A percentile compares a stretch with the other conserved stretches of the same genome.
Evolutionary conservation across 768 basidiomycete species (phyloP).

Genomic region (Arthromyces matolae): DNA sequence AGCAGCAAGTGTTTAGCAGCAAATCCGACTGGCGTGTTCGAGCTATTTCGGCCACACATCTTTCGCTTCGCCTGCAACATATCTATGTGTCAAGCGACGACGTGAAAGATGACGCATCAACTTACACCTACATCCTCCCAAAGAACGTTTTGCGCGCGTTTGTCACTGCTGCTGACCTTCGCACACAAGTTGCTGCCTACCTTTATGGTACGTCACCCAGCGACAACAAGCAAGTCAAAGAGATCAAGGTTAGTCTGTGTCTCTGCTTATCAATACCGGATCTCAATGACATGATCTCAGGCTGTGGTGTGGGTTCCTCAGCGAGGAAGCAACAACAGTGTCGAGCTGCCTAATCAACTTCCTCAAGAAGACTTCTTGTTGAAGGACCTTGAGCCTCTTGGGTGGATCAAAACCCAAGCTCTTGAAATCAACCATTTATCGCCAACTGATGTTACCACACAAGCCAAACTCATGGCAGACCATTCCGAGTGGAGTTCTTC

Average conservation of each 20-base stretch:
- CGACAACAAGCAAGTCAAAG: slow-evolving; percentile 97
- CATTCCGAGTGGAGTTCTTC: slow-evolving; percentile 94
- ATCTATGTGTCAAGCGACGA: slow-evolving; percentile 99
- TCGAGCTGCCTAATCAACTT: slow-evolving; percentile 86
- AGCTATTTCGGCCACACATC: slow-evolving; percentile 95
- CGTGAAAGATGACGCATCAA: slow-evolving; percentile 95
- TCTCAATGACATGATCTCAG: slow-evolving; percentile 25
- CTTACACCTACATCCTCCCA: slow-evolving; percentile 92
- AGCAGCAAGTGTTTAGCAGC: slow-evolving; percentile 97
- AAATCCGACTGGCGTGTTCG: slow-evolving; percentile 99
- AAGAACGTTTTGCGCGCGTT: slow-evolving; percentile 96
- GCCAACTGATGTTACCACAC: slow-evolving; percentile 89
- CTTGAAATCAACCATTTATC: slow-evolving; percentile 90
- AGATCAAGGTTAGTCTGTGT: slow-evolving; percentile 79
- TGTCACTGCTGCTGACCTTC: slow-evolving; percentile 88
- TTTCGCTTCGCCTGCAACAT: slow-evolving; percentile 93
- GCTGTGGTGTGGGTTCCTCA: slow-evolving; percentile 98
- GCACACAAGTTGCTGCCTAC: slow-evolving; percentile 94
- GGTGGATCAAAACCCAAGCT: slow-evolving; percentile 96
- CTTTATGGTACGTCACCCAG: slow-evolving; percentile 90
- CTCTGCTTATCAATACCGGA: neutral
- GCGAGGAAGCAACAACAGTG: slow-evolving; percentile 89
- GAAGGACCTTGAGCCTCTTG: slow-evolving; percentile 91
- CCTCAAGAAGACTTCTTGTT: slow-evolving; percentile 94
- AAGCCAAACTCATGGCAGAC: slow-evolving; percentile 95